Conservation (phyloP, 2,329 filamentous ascomycete species). For the Pyrenochaeta sp. region DNA sequence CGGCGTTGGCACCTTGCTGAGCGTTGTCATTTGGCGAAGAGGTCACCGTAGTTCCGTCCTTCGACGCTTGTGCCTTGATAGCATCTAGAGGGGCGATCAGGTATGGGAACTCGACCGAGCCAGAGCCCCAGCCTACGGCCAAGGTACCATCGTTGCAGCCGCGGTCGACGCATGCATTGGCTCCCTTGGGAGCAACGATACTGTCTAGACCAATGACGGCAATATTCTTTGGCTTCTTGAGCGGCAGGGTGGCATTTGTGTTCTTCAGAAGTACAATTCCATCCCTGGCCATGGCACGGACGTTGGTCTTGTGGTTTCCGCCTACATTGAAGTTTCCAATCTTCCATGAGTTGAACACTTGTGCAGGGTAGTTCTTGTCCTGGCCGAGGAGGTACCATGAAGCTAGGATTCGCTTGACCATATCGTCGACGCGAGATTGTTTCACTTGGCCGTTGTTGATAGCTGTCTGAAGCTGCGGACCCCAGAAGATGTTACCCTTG, state of each 20-base stretch:
- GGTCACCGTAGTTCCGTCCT: constrained; percentile 49
- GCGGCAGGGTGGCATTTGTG: constrained; percentile 71
- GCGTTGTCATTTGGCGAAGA: constrained; percentile 52
- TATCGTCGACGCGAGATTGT: constrained; percentile 52
- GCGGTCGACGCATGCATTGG: constrained; percentile 80
- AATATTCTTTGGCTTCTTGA: constrained; percentile 72
- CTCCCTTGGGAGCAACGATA: constrained; percentile 75
- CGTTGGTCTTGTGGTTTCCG: constrained; percentile 51
- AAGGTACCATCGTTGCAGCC: constrained; percentile 68
- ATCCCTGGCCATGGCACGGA: constrained; percentile 55
- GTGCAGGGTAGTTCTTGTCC: constrained; percentile 54
- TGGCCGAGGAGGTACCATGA: constrained; percentile 60
- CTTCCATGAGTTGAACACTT: constrained; percentile 58
- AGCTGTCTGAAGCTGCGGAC: constrained; percentile 61
- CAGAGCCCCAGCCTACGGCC: constrained; percentile 74
- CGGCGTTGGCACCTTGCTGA: constrained; percentile 47
- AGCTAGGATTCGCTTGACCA: constrained; percentile 56
- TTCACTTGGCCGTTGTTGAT: constrained; percentile 58
- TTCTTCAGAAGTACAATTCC: constrained; percentile 69
- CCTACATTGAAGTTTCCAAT: constrained; percentile 51
- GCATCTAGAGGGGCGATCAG: constrained; percentile 56
- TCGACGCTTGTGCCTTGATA: constrained; percentile 49
- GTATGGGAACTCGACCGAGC: constrained; percentile 58
- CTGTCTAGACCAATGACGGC: constrained; percentile 78
- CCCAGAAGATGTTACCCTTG: constrained; percentile 62